phyloP scores from a whole-genome alignment of 129 eudicot genomes.

The Arctium minus region DNA sequence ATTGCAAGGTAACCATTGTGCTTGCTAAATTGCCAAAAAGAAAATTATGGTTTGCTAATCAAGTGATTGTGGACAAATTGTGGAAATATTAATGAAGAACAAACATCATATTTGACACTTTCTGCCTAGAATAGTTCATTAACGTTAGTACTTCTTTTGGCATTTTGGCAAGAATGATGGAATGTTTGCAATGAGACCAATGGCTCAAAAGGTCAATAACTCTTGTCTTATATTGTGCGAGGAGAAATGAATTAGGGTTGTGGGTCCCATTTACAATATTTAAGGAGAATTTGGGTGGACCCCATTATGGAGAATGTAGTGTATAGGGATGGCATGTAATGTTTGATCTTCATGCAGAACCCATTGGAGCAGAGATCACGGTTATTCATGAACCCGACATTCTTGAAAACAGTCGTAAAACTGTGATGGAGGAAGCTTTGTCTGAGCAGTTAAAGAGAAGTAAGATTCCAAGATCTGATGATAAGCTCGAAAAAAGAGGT shows the following conservation, averaged over 20 bases:
- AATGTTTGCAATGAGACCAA: not conserved
- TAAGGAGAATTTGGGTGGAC: not conserved
- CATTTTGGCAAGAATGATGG: not conserved
- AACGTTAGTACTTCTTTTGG: not conserved
- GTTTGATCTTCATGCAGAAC: conserved; percentile 48
- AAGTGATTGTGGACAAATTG: not conserved
- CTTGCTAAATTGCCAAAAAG: conserved; percentile 1
- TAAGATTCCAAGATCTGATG: conserved; percentile 37
- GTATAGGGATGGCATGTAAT: conserved; percentile 3
- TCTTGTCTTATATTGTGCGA: not conserved
- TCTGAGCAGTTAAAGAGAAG: conserved; percentile 62
- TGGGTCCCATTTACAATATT: not conserved
- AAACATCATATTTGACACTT: not conserved
- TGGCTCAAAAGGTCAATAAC: not conserved
- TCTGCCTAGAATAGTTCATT: not conserved
- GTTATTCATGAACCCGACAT: conserved; percentile 60
- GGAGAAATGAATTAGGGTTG: not conserved
- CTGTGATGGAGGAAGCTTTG: conserved; percentile 65
- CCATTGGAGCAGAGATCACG: conserved; percentile 88
- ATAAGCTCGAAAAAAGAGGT: conserved; percentile 42
- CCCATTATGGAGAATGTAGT: conserved; percentile 2
- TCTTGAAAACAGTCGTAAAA: conserved; percentile 40
- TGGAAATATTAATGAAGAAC: not conserved
- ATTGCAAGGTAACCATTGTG: not conserved
- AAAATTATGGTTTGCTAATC: not conserved